Evolutionary conservation across 345 rosid genomes (phyloP), one percentile per base, ranked within the genome.

Genomic region (Microthlaspi erraticum): DNA sequence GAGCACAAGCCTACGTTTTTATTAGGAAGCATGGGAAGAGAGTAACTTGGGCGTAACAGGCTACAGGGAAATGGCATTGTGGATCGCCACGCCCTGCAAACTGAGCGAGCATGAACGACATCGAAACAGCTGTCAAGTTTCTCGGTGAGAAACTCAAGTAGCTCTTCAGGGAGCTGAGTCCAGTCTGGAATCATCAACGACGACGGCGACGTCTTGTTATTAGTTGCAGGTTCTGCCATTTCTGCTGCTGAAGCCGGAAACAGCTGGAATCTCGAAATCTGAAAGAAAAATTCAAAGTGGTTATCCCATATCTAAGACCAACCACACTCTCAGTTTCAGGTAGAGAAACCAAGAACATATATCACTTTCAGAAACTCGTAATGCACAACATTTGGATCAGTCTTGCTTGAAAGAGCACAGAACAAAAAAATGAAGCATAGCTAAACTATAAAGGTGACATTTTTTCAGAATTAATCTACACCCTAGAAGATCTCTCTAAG

Each of bases 61-160:
- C 0, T n/a, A n/a, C 7, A 13, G 23, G 59, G 59, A n/a, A 50
- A 65, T 0, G 48, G 48, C 9, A 65, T 5, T 0, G 3, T 1
- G 11, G 70, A 65, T 50, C 70, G 20, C 59, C 70, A 65, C 5
- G 4, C 9, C 26, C 5, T 5, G 16, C 60, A 51, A 65, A 65
- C 37, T 37, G 60, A 65, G 0, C 70, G 59, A 20, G 23, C 49
- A 14, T 65, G 70, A 38, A 65, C 11, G 9, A 51, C 29, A n/a
- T 65, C 60, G 1, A 65, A 49, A 49, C 14, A 51, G 38, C 51
- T 7, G 1, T 51, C 26, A 1, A 38, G 8, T 3, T 51, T 0
- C 8, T 2, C 23, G 0, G 6, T 23, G 49, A 65, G n/a, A 2
- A 65, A 5, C 6, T 50, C 3, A 1, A 65, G 20, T 50, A 50